Conservation (phyloP, 139 green algal genomes). For the Ulvella scutata region DNA sequence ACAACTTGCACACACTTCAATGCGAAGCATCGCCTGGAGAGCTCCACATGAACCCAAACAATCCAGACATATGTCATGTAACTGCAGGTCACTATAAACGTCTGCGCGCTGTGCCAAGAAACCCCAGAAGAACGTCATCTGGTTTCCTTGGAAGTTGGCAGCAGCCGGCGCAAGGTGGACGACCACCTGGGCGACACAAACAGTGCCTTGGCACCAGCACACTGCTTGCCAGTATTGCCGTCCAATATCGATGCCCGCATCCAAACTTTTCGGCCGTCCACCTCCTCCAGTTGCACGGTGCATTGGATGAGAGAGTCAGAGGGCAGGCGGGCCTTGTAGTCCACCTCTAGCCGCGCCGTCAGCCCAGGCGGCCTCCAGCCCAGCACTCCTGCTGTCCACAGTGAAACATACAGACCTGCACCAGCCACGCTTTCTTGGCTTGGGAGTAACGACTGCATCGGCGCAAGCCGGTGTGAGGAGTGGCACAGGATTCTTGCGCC, state of each 20-base stretch:
- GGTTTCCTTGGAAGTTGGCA: too few relatives aligned
- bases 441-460: too few relatives aligned
- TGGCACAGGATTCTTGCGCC: too few relatives aligned
- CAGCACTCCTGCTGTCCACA: constrained; percentile 23
- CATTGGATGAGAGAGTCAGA: constrained; percentile 37
- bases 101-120: too few relatives aligned
- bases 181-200: constrained; percentile 52
- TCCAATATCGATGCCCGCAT: constrained; percentile 42
- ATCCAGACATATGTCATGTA: too few relatives aligned
- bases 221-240: constrained; percentile 29
- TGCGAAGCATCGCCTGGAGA: too few relatives aligned
- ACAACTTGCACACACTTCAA: too few relatives aligned
- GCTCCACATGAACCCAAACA: too few relatives aligned
- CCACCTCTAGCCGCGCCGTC: constrained; percentile 45
- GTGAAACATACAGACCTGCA: constrained; percentile 21
- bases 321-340: constrained; percentile 45
- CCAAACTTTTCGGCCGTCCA: constrained; percentile 58
- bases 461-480: too few relatives aligned
- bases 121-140: too few relatives aligned
- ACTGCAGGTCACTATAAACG: too few relatives aligned
- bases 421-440: too few relatives aligned
- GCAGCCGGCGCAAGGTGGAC: constrained; percentile 4
- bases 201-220: constrained; percentile 49
- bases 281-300: constrained; percentile 40
- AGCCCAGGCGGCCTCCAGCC: constrained; percentile 29